Percentiles rank a stretch among this genome's conserved stretches.
Evolutionary conservation across 768 basidiomycete genomes (phyloP).

Genomic region (Heimioporus sp.): DNA sequence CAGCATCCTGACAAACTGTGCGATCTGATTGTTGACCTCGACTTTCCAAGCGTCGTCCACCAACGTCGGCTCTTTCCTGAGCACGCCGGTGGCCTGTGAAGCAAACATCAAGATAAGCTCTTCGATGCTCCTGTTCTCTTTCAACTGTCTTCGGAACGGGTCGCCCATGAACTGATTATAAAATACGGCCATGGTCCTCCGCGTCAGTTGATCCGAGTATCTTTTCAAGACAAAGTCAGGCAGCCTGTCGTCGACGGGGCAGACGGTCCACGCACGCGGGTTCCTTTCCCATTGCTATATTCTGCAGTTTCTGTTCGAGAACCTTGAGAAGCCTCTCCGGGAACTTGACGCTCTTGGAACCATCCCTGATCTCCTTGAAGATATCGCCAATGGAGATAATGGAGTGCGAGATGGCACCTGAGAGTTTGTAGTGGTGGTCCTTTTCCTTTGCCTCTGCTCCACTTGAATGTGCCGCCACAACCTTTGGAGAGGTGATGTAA

Average conservation of each 20-base stretch:
- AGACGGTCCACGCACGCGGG: constrained; percentile 58
- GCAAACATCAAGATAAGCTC: constrained; percentile 97
- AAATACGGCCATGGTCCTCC: constrained; percentile 89
- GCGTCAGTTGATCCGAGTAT: constrained; percentile 86
- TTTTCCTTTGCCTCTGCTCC: constrained; percentile 48
- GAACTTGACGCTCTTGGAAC: constrained; percentile 85
- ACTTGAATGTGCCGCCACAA: constrained; percentile 28
- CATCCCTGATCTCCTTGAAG: constrained; percentile 75
- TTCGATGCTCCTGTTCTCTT: constrained; percentile 96
- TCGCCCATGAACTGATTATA: constrained; percentile 88
- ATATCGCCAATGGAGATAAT: constrained; percentile 69
- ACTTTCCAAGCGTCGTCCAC: constrained; percentile 89
- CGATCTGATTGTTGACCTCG: constrained; percentile 90
- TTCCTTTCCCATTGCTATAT: constrained; percentile 93
- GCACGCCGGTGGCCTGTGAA: constrained; percentile 79
- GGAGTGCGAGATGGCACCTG: constrained; percentile 55
- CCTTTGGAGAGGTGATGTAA: constrained; percentile 67
- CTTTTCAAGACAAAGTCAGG: constrained; percentile 37
- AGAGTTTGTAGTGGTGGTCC: constrained; percentile 67
- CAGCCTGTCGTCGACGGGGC: constrained; percentile 1
- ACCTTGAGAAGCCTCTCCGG: constrained; percentile 93
- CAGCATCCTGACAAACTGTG: constrained; percentile 82
- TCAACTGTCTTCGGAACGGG: constrained; percentile 84
- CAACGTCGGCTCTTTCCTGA: constrained; percentile 87
- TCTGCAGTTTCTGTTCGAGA: constrained; percentile 84